phyloP scores from a whole-genome alignment of 2,329 filamentous ascomycete genomes.

The Fusarium burgessii region DNA sequence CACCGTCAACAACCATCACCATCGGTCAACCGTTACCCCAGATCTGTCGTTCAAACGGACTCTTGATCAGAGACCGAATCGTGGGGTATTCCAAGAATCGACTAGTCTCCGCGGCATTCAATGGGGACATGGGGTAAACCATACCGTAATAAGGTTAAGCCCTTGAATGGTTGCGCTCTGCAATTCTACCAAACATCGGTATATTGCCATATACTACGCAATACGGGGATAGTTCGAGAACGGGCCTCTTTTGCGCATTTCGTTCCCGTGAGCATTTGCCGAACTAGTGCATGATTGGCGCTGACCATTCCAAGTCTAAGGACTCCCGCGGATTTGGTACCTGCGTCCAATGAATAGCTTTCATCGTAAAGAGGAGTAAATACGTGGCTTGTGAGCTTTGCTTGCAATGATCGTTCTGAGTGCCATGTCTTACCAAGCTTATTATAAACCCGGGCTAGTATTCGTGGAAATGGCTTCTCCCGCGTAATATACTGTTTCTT shows the following conservation, averaged over 20 bases:
- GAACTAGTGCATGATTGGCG: neutral
- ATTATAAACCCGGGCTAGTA: neutral
- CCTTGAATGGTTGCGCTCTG: neutral
- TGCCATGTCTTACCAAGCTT: no score
- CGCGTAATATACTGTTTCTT: neutral
- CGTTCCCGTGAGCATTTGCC: neutral
- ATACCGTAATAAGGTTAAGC: neutral
- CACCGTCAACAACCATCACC: rapidly evolving
- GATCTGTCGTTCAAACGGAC: neutral
- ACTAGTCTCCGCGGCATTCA: constrained; percentile 20
- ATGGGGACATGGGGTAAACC: neutral
- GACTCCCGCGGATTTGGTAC: neutral
- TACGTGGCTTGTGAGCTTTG: neutral
- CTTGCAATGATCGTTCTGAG: neutral
- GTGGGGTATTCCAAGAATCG: constrained; percentile 9
- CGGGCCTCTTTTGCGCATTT: neutral
- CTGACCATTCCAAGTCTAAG: neutral
- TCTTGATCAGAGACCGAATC: neutral
- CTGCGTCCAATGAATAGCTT: neutral
- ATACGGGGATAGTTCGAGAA: neutral
- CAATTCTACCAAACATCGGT: neutral
- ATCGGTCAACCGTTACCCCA: rapidly evolving
- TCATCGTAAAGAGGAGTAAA: neutral
- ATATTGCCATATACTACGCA: no score
- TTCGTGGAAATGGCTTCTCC: no score